A percentile compares a stretch with the other conserved stretches of the same genome.
phyloP scores from a whole-genome alignment of 1,284 basidiomycete species.

The Microbotryum saponariae region DNA sequence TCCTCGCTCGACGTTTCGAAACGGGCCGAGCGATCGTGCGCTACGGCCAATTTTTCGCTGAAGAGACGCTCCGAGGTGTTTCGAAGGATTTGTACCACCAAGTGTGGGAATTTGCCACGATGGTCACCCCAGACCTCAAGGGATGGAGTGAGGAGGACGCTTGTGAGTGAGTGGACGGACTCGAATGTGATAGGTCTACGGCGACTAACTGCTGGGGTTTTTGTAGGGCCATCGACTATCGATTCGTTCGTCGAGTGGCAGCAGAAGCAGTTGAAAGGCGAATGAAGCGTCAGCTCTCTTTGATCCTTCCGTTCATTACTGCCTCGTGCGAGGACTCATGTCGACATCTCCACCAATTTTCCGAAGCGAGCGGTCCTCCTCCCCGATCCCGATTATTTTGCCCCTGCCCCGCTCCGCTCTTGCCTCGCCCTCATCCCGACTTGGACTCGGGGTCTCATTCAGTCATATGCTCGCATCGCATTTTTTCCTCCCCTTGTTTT shows the following conservation, averaged over 20 bases:
- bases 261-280: constrained; percentile 4
- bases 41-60: constrained; percentile 18
- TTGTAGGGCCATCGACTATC: constrained; percentile 26
- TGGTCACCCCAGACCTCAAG: constrained; percentile 12
- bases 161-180: constrained; percentile 16
- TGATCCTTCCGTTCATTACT: too few species aligned
- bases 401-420: too few species aligned
- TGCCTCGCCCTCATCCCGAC: too few species aligned
- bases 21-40: neutral
- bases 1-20: constrained; percentile 9
- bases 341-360: too few species aligned
- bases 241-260: constrained; percentile 31
- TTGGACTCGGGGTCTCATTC: too few species aligned
- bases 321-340: too few species aligned
- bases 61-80: constrained; percentile 22
- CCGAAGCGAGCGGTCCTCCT: too few species aligned
- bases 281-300: too few species aligned
- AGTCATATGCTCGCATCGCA: too few species aligned
- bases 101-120: constrained; percentile 16
- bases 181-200: neutral
- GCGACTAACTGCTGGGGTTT: neutral
- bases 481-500: too few species aligned
- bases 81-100: constrained; percentile 24
- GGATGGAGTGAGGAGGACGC: constrained; percentile 28
- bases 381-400: too few species aligned